These are phyloP conservation scores for Phytophthora macrochlamydospora DNA, from an alignment of 352 stramenopile genomes.

Conservation along the genomic window DNA sequence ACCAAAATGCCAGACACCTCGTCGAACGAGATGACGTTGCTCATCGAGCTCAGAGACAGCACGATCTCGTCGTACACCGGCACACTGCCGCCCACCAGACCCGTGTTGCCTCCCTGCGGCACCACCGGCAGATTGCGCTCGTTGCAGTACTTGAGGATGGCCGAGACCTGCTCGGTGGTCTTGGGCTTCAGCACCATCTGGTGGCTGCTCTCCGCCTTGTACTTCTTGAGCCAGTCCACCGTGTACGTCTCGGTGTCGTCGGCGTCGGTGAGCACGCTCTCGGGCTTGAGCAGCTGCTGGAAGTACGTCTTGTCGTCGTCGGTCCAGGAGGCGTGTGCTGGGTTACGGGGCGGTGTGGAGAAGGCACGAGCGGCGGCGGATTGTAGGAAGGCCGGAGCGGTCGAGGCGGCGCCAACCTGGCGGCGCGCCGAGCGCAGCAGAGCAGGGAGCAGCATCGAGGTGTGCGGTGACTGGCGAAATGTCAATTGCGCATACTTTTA, in stretches of 20 bases:
- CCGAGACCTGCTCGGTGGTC: slow-evolving; percentile 87
- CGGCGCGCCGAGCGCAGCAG: slow-evolving; percentile 21
- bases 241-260: slow-evolving; percentile 80
- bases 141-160: slow-evolving; percentile 94
- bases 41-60: slow-evolving; percentile 92
- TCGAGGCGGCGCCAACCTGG: slow-evolving; percentile 6
- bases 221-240: slow-evolving; percentile 89
- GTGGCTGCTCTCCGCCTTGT: slow-evolving; percentile 58
- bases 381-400: slow-evolving; percentile 8
- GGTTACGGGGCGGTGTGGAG: slow-evolving; percentile 41
- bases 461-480: slow-evolving; percentile 8
- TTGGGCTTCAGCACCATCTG: slow-evolving; percentile 88
- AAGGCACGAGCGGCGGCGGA: slow-evolving; percentile 20
- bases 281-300: slow-evolving; percentile 57
- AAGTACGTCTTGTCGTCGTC: slow-evolving; percentile 73
- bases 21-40: slow-evolving; percentile 93
- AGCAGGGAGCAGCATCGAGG: slow-evolving; percentile 26
- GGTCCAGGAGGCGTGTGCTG: slow-evolving; percentile 57
- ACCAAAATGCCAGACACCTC: slow-evolving; percentile 82
- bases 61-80: slow-evolving; percentile 94
- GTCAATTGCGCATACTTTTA: too few relatives aligned
- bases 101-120: slow-evolving; percentile 97
- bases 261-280: slow-evolving; percentile 65
- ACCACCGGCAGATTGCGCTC: slow-evolving; percentile 90
- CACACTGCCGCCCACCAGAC: slow-evolving; percentile 94